phyloP scores from a whole-genome alignment of 2,329 filamentous ascomycete species.

The Rhexocercosporidium sp. region DNA sequence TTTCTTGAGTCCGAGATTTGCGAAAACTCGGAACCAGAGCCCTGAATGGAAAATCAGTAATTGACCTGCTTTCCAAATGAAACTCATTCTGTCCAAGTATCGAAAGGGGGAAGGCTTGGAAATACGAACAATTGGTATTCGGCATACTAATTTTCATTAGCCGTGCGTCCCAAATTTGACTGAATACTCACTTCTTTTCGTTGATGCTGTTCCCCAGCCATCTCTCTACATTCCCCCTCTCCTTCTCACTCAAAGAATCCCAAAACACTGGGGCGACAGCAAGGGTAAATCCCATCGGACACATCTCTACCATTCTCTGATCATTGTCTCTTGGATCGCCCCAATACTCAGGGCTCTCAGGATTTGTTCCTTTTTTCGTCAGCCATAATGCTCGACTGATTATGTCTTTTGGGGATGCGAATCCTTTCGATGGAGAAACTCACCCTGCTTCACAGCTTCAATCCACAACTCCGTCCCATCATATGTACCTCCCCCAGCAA shows the following conservation, averaged over 20 bases:
- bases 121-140: slow-evolving; percentile 54
- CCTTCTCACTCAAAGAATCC: slow-evolving; percentile 63
- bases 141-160: slow-evolving; percentile 69
- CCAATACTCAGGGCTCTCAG: slow-evolving; percentile 74
- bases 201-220: slow-evolving; percentile 81
- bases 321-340: slow-evolving; percentile 77
- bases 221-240: slow-evolving; percentile 68
- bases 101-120: not conserved
- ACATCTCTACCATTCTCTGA: slow-evolving; percentile 86
- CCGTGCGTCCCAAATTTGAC: not conserved
- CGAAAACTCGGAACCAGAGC: slow-evolving; percentile 87
- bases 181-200: slow-evolving; percentile 64
- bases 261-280: slow-evolving; percentile 61
- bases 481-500: slow-evolving; percentile 72
- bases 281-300: slow-evolving; percentile 76
- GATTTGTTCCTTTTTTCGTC: slow-evolving; percentile 66
- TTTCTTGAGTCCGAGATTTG: slow-evolving; percentile 77
- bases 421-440: not conserved
- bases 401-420: not conserved
- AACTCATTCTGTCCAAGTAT: not conserved
- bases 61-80: not conserved
- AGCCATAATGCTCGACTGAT: not conserved
- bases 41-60: slow-evolving; percentile 42
- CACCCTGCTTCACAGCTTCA: slow-evolving; percentile 61
- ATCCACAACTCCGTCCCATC: slow-evolving; percentile 69